Evolutionary conservation across 352 stramenopile species (phyloP), one percentile per base, ranked within the genome.

Genomic region (Phytophthora cactorum): DNA sequence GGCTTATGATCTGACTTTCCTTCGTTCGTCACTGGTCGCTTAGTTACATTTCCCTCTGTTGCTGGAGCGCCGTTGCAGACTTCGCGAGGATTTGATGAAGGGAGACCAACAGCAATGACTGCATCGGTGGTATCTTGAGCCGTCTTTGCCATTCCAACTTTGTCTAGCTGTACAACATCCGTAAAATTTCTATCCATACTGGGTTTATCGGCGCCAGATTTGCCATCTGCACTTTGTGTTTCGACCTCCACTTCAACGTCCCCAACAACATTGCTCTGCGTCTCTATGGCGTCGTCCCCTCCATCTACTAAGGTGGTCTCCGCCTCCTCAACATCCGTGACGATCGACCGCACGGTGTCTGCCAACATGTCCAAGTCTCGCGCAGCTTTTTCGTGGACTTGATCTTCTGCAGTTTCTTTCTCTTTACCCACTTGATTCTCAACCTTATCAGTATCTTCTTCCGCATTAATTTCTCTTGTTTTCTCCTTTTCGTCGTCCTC

Each of bases 331-430:
- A 77, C 75, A 25, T 72, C 62, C 2, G 63, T 77, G 22, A 82
- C 79, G 46, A 88, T 87, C 8, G 78, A 75, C 2, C 78, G 74
- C 44, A 90, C 79, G 1, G 82, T 90, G 53, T 89, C 78, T 2
- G 82, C 82, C 6, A 90, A 59, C 76, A 90, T 84, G 55, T 83
- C 78, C 38, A 89, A 72, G 39, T 90, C 73, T 8, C 63, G 70
- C 28, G 79, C 68, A 4, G 75, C 57, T 4, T 61, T 54, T 39
- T 51, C 25, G 10, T 58, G 12, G 14, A 53, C 52, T 41, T 5
- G 52, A 7, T 41, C 17, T 11, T 41, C 39, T 46, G 32, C 29
- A 17, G 10, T 12, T 43, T 43, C 3, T 43, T 52, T 50, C 57
- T 25, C 55, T 39, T 15, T 22, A 8, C 27, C 27, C 25, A 50